phyloP scores from a whole-genome alignment of 371 early-diverging fungal species.

The Mucor velutinosus region DNA sequence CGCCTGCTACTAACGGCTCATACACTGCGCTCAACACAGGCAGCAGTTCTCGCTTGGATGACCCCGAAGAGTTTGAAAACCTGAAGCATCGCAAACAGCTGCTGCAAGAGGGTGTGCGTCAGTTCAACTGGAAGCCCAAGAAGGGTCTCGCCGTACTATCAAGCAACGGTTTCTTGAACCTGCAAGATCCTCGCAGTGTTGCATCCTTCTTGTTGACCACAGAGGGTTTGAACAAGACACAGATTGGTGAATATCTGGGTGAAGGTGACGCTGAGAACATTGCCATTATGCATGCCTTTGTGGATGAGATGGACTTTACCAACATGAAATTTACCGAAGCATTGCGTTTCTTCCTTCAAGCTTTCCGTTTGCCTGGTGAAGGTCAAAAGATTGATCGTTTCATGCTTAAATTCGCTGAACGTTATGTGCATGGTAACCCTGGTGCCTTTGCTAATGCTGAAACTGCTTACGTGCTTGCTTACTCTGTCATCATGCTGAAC shows the following conservation, averaged over 20 bases:
- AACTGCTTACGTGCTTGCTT: conserved; percentile 93
- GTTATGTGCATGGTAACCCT: conserved; percentile 84
- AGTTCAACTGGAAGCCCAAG: conserved; percentile 91
- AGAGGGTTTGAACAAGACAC: conserved; percentile 80
- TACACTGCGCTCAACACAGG: conserved; percentile 46
- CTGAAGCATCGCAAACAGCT: conserved; percentile 82
- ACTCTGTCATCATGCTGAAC: conserved; percentile 94
- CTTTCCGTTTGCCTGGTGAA: conserved; percentile 97
- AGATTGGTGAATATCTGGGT: conserved; percentile 95
- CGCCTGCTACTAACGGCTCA: conserved; percentile 60
- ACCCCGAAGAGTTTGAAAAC: conserved; percentile 74
- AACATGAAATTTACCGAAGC: conserved; percentile 82
- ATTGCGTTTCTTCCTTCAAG: conserved; percentile 84
- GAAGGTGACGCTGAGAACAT: conserved; percentile 90
- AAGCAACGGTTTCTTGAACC: conserved; percentile 65
- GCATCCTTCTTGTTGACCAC: conserved; percentile 76
- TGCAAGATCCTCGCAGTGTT: conserved; percentile 59
- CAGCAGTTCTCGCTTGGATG: conserved; percentile 63
- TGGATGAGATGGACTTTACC: conserved; percentile 86
- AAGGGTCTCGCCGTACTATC: conserved; percentile 82
- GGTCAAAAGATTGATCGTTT: conserved; percentile 98
- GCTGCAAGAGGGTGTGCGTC: conserved; percentile 74
- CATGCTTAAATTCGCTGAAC: conserved; percentile 96
- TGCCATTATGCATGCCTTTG: conserved; percentile 94
- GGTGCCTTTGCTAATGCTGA: conserved; percentile 79